phyloP scores from a whole-genome alignment of 306 rosid genomes.

The Castanopsis chinensis region DNA sequence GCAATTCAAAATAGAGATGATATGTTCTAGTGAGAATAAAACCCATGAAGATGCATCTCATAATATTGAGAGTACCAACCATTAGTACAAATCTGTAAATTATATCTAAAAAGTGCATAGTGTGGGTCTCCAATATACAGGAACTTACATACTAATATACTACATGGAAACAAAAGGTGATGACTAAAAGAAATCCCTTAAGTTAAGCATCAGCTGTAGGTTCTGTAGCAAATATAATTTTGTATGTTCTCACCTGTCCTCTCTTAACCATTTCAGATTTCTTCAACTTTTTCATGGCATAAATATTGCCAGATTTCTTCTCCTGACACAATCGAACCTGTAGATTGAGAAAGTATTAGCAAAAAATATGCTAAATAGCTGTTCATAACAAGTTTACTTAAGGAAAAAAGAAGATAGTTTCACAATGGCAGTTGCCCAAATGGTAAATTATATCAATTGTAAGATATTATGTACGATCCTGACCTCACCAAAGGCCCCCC shows the following conservation, averaged over 20 bases:
- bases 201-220: conserved; percentile 1
- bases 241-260: conserved; percentile 79
- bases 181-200: neutral
- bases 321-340: conserved; percentile 98
- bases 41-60: neutral
- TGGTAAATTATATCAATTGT: conserved; percentile 23
- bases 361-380: conserved; percentile 20
- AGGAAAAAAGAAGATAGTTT: neutral
- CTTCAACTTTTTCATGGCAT: conserved; percentile 98
- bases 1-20: neutral
- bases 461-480: conserved; percentile 31
- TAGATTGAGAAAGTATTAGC: conserved; percentile 33
- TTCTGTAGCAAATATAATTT: conserved; percentile 6
- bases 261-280: conserved; percentile 96
- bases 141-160: neutral
- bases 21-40: neutral
- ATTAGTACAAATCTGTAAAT: conserved; percentile 1
- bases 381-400: conserved; percentile 12
- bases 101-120: conserved; percentile 14
- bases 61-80: neutral
- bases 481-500: conserved; percentile 99
- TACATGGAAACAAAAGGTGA: neutral
- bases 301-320: conserved; percentile 96
- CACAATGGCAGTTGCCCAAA: neutral
- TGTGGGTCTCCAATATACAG: conserved; percentile 7